Evolutionary conservation across 2,329 filamentous ascomycete species (phyloP), one percentile per base, ranked within the genome.

Genomic region (Aspergillus bombycis): DNA sequence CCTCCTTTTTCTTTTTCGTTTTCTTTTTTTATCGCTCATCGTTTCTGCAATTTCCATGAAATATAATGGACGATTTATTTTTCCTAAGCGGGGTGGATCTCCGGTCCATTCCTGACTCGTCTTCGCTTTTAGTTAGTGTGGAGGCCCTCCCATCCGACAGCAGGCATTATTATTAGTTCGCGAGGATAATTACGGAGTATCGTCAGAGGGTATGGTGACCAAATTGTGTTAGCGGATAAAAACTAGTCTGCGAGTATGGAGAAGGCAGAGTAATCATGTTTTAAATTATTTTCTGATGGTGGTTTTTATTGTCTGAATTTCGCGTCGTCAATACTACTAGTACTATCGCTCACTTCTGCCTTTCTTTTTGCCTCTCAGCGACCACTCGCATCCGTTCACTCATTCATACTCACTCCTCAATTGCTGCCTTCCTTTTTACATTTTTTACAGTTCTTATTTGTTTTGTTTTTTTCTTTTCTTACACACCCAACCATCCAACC

Each of bases 301-400:
- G 30, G 34, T 55, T 55, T 28, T 55, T 55, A 55, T 38, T 55
- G 52, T 55, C 32, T 38, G 23, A 28, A 38, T 60, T 60, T 60
- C 58, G 58, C 58, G 58, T 61, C 28, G 41, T 55, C 30, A 26
- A 38, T 55, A 32, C 34, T 23, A 11, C n/a, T 55, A 32, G 21
- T 23, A 11, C n/a, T 55, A 21, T 38, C 26, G 52, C 34, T 60
- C 46, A 46, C 30, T 38, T 53, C 32, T 54, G 32, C 36, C 32
- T 54, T 32, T 60, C 46, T 43, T 43, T 36, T 43, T 50, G 32
- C 16, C 52, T 60, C 61, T 56, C 60, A 61, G 30, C 57, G 53
- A 67, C 67, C 67, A 67, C 60, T 66, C 67, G 65, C 65, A 62
- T 68, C 61, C 48, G 60, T 55, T 65, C 60, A 38, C 59, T 65